phyloP scores from a whole-genome alignment of 352 stramenopile species.

The Globisporangium mamillatum region DNA sequence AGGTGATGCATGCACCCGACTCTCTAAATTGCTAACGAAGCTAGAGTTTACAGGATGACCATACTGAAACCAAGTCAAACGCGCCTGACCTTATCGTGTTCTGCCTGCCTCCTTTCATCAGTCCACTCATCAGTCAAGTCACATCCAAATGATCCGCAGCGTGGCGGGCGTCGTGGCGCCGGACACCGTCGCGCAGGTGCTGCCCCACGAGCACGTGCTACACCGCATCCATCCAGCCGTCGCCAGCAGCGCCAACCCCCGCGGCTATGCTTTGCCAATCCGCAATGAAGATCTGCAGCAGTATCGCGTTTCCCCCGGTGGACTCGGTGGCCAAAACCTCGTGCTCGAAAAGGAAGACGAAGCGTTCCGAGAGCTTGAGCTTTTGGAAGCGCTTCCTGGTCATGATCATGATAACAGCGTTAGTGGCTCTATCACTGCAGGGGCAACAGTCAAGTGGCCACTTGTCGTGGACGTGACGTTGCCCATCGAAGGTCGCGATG shows the following conservation, averaged over 20 bases:
- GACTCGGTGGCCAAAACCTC: slow-evolving; percentile 44
- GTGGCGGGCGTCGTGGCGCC: slow-evolving; percentile 42
- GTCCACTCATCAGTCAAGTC: neutral
- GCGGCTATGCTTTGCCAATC: slow-evolving; percentile 33
- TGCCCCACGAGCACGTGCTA: slow-evolving; percentile 65
- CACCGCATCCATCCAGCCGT: slow-evolving; percentile 21
- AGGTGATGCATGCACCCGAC: neutral
- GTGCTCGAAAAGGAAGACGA: slow-evolving; percentile 68
- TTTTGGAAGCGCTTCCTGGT: slow-evolving; percentile 14
- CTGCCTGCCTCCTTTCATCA: too few species aligned
- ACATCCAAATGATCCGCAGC: slow-evolving; percentile 43
- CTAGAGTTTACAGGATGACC: neutral
- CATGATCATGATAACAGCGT: neutral
- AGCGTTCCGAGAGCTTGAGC: slow-evolving; percentile 66
- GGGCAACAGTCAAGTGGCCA: slow-evolving; percentile 2
- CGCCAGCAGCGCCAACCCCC: neutral
- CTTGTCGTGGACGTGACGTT: slow-evolving; percentile 58
- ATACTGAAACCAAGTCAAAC: neutral
- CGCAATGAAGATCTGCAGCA: slow-evolving; percentile 49
- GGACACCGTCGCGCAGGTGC: slow-evolving; percentile 31
- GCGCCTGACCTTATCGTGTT: too few species aligned
- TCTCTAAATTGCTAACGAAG: neutral
- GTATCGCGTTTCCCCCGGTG: slow-evolving; percentile 41
- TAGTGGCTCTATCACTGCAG: neutral
- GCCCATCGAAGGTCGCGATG: slow-evolving; percentile 45